phyloP scores from a whole-genome alignment of 1,284 basidiomycete species.

The Stereum hirsutum region DNA sequence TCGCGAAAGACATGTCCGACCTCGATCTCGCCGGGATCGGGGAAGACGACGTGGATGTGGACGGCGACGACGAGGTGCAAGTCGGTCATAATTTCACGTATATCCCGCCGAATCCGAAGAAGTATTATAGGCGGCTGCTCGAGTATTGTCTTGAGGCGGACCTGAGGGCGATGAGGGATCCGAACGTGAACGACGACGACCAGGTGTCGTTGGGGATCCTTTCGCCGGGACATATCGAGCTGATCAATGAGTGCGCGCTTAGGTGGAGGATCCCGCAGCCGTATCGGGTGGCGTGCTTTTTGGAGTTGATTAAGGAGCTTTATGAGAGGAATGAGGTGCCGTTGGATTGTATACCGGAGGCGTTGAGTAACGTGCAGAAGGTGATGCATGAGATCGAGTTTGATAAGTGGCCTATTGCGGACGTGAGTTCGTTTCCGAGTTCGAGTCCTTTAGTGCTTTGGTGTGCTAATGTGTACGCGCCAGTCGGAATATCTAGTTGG shows the following conservation, averaged over 20 bases:
- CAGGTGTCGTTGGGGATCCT: slow-evolving; percentile 94
- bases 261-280: slow-evolving; percentile 84
- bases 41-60: slow-evolving; percentile 32
- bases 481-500: slow-evolving; percentile 58
- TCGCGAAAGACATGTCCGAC: slow-evolving; percentile 27
- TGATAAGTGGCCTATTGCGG: slow-evolving; percentile 73
- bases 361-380: slow-evolving; percentile 65
- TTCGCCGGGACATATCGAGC: slow-evolving; percentile 71
- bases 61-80: slow-evolving; percentile 59
- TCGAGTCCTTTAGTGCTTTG: neutral
- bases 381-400: slow-evolving; percentile 62
- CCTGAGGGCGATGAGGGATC: slow-evolving; percentile 81
- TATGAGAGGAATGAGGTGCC: slow-evolving; percentile 90
- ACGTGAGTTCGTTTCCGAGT: slow-evolving; percentile 44
- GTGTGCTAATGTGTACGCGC: slow-evolving; percentile 5
- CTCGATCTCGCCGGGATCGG: slow-evolving; percentile 14
- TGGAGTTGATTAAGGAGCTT: slow-evolving; percentile 82
- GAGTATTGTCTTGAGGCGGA: slow-evolving; percentile 82
- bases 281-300: slow-evolving; percentile 74
- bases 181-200: slow-evolving; percentile 87
- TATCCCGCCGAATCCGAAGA: slow-evolving; percentile 84
- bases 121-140: slow-evolving; percentile 79
- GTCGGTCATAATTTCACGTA: slow-evolving; percentile 76
- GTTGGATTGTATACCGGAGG: slow-evolving; percentile 90
- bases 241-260: slow-evolving; percentile 82